Conservation (phyloP, 768 basidiomycete species). For the Asterophora parasitica region DNA sequence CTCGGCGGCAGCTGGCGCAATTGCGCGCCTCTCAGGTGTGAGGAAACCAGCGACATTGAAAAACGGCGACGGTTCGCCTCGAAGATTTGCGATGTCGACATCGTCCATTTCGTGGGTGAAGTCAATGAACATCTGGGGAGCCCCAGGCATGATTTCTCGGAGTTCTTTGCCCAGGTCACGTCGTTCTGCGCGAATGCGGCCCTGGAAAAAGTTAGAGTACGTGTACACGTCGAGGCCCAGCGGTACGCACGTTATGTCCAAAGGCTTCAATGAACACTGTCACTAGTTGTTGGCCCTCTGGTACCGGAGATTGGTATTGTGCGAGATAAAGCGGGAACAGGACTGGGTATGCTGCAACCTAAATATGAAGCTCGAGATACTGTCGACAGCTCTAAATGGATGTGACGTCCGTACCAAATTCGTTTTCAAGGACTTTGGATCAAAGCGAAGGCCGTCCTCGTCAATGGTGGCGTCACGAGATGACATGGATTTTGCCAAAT, state of each 20-base stretch:
- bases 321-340: conserved; percentile 61
- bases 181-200: conserved; percentile 19
- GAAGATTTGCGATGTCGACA: conserved; percentile 1
- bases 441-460: conserved; percentile 33
- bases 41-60: conserved; percentile 9
- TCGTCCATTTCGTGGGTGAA: conserved; percentile 7
- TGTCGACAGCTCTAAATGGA: neutral
- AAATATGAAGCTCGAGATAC: neutral
- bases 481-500: conserved; percentile 30
- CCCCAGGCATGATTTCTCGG: conserved; percentile 4
- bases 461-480: conserved; percentile 29
- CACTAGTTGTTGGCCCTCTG: conserved; percentile 10
- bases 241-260: conserved; percentile 21
- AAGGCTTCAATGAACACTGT: conserved; percentile 31
- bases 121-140: conserved; percentile 3
- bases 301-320: conserved; percentile 35
- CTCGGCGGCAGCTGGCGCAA: neutral
- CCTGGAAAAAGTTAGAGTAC: conserved; percentile 11
- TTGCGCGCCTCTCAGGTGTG: conserved; percentile 1
- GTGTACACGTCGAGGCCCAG: neutral
- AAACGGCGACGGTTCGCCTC: conserved; percentile 4
- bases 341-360: conserved; percentile 60
- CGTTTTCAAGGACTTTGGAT: conserved; percentile 38
- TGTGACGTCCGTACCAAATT: conserved; percentile 36
- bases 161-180: conserved; percentile 3